Percentiles rank a stretch among this genome's conserved stretches.
phyloP scores from a whole-genome alignment of 2,329 filamentous ascomycete species.

The Hypoxylon sp. region DNA sequence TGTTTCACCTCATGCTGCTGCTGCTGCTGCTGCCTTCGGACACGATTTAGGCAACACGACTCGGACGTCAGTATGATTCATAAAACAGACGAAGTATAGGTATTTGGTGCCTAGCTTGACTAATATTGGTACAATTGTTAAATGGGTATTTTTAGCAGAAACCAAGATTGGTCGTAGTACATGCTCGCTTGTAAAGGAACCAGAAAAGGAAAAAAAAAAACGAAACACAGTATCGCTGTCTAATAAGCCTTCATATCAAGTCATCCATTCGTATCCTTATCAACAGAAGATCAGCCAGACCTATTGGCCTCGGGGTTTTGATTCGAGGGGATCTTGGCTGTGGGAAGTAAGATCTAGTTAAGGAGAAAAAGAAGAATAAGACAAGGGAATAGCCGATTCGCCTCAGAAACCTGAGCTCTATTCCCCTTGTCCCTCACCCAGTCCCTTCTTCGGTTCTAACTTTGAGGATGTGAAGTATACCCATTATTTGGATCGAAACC shows the following conservation, averaged over 20 bases:
- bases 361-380: slow-evolving; percentile 4
- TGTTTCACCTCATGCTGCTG: slow-evolving; percentile 5
- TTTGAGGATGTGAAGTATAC: slow-evolving; percentile 41
- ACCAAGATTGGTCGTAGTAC: slow-evolving; percentile 15
- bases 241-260: slow-evolving; percentile 19
- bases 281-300: slow-evolving; percentile 23
- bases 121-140: slow-evolving; percentile 17
- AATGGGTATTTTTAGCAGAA: slow-evolving; percentile 19
- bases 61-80: background rate
- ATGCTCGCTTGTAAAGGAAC: slow-evolving; percentile 15
- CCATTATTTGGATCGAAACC: slow-evolving; percentile 43
- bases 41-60: background rate
- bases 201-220: slow-evolving; percentile 1
- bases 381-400: background rate
- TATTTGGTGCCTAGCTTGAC: slow-evolving; percentile 3
- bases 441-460: slow-evolving; percentile 5
- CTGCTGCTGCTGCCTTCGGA: slow-evolving; percentile 3
- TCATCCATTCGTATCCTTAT: slow-evolving; percentile 33
- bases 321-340: slow-evolving; percentile 5
- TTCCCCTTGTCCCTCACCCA: background rate
- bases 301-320: slow-evolving; percentile 14
- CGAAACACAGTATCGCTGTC: slow-evolving; percentile 14
- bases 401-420: background rate
- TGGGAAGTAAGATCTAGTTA: slow-evolving; percentile 3
- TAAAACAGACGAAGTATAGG: background rate